Evolutionary conservation across 225 moss, liverwort and hornwort species (phyloP).

Genomic region (Asterella californica): DNA sequence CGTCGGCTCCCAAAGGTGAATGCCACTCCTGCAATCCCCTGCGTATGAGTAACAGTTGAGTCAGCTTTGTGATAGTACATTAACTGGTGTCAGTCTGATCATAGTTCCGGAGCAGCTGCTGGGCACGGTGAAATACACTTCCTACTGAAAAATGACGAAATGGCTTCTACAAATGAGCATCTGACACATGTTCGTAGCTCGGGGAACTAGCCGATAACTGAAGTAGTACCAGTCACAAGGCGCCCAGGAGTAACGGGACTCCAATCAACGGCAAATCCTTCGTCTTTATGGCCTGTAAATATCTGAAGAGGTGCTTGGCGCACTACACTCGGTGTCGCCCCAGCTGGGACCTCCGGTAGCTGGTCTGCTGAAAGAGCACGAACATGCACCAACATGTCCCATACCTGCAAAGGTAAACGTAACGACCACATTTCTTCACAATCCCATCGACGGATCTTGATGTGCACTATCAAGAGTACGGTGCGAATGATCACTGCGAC

Average conservation of each 20-base stretch:
- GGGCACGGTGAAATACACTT: too few species aligned
- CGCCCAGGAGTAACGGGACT: slow-evolving; percentile 80
- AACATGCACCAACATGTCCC: slow-evolving; percentile 85
- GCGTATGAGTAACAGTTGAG: not conserved
- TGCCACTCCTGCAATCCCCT: slow-evolving; percentile 89
- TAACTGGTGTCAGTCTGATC: not conserved
- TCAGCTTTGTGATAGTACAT: not conserved
- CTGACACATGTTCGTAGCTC: not conserved
- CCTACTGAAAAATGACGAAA: not conserved
- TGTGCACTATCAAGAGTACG: not conserved
- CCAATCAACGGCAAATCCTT: slow-evolving; percentile 96
- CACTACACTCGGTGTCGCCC: slow-evolving; percentile 15
- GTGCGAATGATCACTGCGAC: not conserved
- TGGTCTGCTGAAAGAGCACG: slow-evolving; percentile 62
- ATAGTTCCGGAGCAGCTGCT: not conserved
- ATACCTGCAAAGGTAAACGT: slow-evolving; percentile 50
- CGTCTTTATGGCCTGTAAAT: slow-evolving; percentile 88
- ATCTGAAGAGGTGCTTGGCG: slow-evolving; percentile 84
- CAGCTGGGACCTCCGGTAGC: slow-evolving; percentile 22
- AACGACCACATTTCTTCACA: not conserved
- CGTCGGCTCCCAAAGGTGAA: slow-evolving; percentile 89
- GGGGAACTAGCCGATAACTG: not conserved
- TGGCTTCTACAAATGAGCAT: not conserved
- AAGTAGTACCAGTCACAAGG: slow-evolving; percentile 68
- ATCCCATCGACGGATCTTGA: too few species aligned